Base-by-base conservation (phyloP, 148 eudicot genomes). In the Vaccinium macrocarpon region DNA sequence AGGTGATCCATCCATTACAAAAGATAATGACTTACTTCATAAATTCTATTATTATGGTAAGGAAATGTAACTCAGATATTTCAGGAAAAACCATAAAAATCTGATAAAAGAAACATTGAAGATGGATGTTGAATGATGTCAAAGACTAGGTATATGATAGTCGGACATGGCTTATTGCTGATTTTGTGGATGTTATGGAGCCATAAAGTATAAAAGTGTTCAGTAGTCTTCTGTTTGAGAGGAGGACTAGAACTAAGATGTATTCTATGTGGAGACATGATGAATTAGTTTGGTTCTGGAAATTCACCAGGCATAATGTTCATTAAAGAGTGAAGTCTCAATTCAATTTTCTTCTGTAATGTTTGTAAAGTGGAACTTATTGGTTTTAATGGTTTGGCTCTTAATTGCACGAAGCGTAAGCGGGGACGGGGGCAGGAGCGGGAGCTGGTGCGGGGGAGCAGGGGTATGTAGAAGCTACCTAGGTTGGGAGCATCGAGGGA, bases 341-440 rank as follows among this genome's bases (percentile, higher is more conserved):
- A 49, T 21, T 38, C 19, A 18, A 18, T 76, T 76, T 25, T 1
- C n/a, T 35, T 76, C 53, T 76, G 79, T n/a, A 25, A 18, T 23
- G 35, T 76, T 51, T 25, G 35, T 50, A 14, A 50, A 9, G 3
- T 49, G 74, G 52, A 14, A 1, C 80, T 50, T 21, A 49, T n/a
- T 76, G 32, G 48, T 76, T 50, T 76, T 76, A 50, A 76, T 49
- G 38, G 50, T 23, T 49, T 51, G 53, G 29, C 79, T 76, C 46
- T 42, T 42, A 42, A 42, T 42, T 42, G 46, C 46, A 42, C 6
- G 46, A 42, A 42, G 46, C 6, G 46, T 6, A 6, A 42, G 46
- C 5, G 46, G 46, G 46, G 6, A 5, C 5, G 42, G 42, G 46
- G 46, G 6, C 46, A 5, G 46, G 6, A 42, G 46, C 5, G 46